Evolutionary conservation across 805 yeast species (phyloP), one percentile per base, ranked within the genome.

Genomic region (Zygotorulaspora florentina): DNA sequence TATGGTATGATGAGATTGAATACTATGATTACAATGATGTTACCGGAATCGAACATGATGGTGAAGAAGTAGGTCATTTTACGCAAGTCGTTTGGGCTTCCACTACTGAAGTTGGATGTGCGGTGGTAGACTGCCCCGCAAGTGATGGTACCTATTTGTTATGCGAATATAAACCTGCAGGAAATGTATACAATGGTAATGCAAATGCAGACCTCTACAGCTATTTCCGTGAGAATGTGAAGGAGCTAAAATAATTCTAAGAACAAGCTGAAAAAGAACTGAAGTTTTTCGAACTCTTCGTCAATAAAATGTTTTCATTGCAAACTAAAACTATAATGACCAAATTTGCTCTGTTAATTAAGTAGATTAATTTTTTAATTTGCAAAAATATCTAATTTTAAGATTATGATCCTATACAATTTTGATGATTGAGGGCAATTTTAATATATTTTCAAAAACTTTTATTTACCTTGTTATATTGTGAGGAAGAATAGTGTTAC

Each of bases 1-100:
- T 84, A 35, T 85, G 93, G 93, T 85, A 85, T 66, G 65, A 70
- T 48, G 91, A 85, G 69, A 83, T 81, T 53, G 46, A 57, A 9
- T 48, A 62, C 42, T 85, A 83, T 67, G 68, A 77, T 64, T 84
- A 65, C 67, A 59, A 65, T 39, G 65, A 75, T 41, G 79, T 81
- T 25, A 62, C 62, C 42, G 62, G 61, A 48, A 81, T 78, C 46
- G 71, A 66, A 54, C 72, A 72, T 45, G 71, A 66, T 45, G 53
- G 49, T 33, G 53, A 47, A 7, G 72, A 72, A 13, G 76, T 79
- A 13, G 87, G 87, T 45, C 95, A 85, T 62, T 85, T 85, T 70
- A 84, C 91, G 12, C 91, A 85, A 66, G 59, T 84, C 28, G 76
- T 85, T 20, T 85, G 95, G 95, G 76, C 76, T 51, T 56, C 72